Evolutionary conservation across 2,329 filamentous ascomycete species (phyloP), one percentile per base, ranked within the genome.

Genomic region (Dactylellina parvicollis): DNA sequence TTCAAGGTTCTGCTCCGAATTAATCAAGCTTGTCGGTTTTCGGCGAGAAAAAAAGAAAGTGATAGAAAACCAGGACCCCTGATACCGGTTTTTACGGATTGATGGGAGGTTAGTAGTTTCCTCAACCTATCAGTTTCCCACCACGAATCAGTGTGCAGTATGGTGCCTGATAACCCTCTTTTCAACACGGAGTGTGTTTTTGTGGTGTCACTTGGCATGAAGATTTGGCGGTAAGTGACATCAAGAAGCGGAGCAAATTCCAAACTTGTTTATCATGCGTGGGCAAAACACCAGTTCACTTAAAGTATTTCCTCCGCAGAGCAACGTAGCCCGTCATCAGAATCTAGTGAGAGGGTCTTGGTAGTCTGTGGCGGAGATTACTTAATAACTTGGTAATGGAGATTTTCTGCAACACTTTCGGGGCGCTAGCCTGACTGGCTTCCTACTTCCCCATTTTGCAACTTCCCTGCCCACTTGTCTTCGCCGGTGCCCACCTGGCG

Each of bases 361-460:
- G 26, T 5, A 20, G 47, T 46, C 44, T 20, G 20, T 18, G n/a
- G 22, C 40, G 42, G 52, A 44, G 52, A 57, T 57, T 50, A 40
- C 32, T 46, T 46, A 49, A 47, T 10, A 47, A 32, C 20, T 38
- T 65, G 30, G 61, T 49, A 49, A 57, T 36, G 50, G 28, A 16
- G 40, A 24, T 14, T n/a, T 30, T 66, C 24, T 50, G 38, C 62
- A 67, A 67, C 52, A 67, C 52, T 67, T 50, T 57, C 16, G 34
- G 40, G 47, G 40, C 34, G 44, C 44, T 42, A 49, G 22, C 28
- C 28, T 54, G 42, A 9, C 32, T n/a, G 32, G 49, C 49, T 54
- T 47, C 36, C 50, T 36, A 44, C 60, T 65, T 65, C 49, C n/a
- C 47, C 26, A 52, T 55, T 42, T 44, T 38, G 40, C 28, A 38